Evolutionary conservation across 1,139 yeast species (phyloP).

Genomic region (Yamadazyma pseudoaaseri): DNA sequence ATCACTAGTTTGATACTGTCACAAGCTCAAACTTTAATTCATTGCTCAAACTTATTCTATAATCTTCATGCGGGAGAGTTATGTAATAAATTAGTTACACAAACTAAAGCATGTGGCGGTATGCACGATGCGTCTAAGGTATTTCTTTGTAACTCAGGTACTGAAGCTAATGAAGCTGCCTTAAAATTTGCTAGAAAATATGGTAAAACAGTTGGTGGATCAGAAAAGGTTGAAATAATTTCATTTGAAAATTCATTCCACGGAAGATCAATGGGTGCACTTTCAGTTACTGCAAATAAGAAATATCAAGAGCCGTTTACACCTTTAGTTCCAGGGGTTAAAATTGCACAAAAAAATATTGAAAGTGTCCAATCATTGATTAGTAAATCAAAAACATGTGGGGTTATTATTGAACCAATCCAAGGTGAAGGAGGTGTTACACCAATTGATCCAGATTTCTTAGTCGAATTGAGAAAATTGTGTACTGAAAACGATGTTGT

Average conservation of each 20-base stretch:
- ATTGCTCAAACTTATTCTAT: conserved; percentile 82
- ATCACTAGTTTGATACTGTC: conserved; percentile 67
- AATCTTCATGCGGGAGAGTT: conserved; percentile 83
- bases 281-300: conserved; percentile 87
- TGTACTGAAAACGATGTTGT: conserved; percentile 72
- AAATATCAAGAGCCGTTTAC: conserved; percentile 90
- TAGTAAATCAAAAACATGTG: conserved; percentile 72
- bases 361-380: conserved; percentile 58
- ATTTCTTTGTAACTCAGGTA: conserved; percentile 90
- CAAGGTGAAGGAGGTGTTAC: conserved; percentile 98
- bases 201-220: conserved; percentile 54
- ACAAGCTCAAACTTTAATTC: conserved; percentile 74
- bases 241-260: conserved; percentile 91
- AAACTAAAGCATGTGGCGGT: conserved; percentile 71
- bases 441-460: conserved; percentile 61
- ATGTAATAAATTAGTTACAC: conserved; percentile 65
- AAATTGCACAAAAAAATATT: conserved; percentile 60
- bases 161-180: conserved; percentile 98
- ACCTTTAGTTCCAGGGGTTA: conserved; percentile 85
- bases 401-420: conserved; percentile 91
- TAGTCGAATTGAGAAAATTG: conserved; percentile 61
- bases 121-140: conserved; percentile 79
- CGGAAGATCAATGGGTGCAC: conserved; percentile 92
- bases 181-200: conserved; percentile 89
- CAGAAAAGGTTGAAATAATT: conserved; percentile 69